A percentile compares a stretch with the other conserved stretches of the same genome.
Conservation (phyloP, 306 rosid genomes). For the Prinsepia uniflora region DNA sequence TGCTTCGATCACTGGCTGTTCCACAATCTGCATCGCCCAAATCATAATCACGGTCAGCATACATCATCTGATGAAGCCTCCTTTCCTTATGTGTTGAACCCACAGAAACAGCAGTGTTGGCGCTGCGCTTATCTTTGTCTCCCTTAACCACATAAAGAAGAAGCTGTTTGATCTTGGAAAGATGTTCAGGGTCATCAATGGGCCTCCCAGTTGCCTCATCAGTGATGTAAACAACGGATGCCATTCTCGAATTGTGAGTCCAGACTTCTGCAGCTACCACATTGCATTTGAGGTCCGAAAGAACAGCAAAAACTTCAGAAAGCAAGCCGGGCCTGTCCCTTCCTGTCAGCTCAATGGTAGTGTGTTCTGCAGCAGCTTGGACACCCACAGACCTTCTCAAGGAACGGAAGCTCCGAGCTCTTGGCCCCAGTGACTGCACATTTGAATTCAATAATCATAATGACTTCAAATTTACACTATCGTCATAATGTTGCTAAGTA, state of each 20-base stretch:
- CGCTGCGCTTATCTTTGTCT: conserved; percentile 70
- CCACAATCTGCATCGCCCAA: conserved; percentile 36
- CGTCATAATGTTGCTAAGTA: conserved; percentile 8
- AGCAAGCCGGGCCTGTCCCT: conserved; percentile 93
- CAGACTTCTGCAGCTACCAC: conserved; percentile 97
- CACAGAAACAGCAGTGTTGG: conserved; percentile 89
- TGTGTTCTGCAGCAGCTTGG: conserved; percentile 71
- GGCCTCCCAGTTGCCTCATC: conserved; percentile 60
- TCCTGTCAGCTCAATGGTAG: conserved; percentile 84
- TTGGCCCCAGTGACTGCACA: conserved; percentile 80
- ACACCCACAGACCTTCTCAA: conserved; percentile 89
- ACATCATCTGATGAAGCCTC: conserved; percentile 98
- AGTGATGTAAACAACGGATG: conserved; percentile 79
- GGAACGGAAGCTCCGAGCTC: conserved; percentile 65
- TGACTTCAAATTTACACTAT: conserved; percentile 14
- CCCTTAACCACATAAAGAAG: conserved; percentile 77
- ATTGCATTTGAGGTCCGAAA: conserved; percentile 86
- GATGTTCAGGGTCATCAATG: conserved; percentile 56
- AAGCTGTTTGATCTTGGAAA: conserved; percentile 67
- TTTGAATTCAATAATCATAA: conserved; percentile 15
- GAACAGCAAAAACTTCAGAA: conserved; percentile 95
- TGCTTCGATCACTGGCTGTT: conserved; percentile 51
- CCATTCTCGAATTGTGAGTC: conserved; percentile 98
- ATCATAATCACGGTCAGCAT: conserved; percentile 93
- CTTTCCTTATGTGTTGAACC: conserved; percentile 94